Evolutionary conservation across 345 rosid species (phyloP), one percentile per base, ranked within the genome.

Genomic region (Bretschneidera sinensis): DNA sequence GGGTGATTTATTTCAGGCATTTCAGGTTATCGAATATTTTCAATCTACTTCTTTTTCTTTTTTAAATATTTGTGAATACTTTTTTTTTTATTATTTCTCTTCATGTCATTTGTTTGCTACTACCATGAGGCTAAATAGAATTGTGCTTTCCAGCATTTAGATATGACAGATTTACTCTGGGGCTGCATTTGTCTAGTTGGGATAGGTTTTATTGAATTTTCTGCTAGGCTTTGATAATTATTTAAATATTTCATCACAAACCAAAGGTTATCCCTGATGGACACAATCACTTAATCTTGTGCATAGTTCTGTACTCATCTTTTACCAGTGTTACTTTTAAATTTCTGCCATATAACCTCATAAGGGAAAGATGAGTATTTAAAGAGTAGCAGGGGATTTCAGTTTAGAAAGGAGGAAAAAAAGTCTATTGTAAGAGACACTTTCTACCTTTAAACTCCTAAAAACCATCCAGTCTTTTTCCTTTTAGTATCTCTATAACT

Each of bases 1-100:
- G 80, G 97, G 97, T 68, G 97, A 89, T 77, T 74, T 92, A 64
- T 81, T 76, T 76, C 90, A 77, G 78, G 98, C 98, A 62, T 92
- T 92, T 76, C 96, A 89, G 89, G 98, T 89, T 62, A 49, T 54
- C 51, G 51, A 55, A 60, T 39, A 17, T 58, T 43, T 45, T 45
- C 28, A n/a, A 43, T 24, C 33, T 58, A 23, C 47, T 34, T 39
- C n/a, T n/a, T n/a, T n/a, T n/a, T n/a, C n/a, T 22, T n/a, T 52
- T 28, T 39, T 7, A 54, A 21, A 14, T 51, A 10, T 52, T 57
- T 34, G 28, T 45, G 49, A 23, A 43, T 57, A 55, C 17, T 24
- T 31, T 9, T 49, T 25, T 61, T 55, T n/a, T n/a, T n/a, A n/a
- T n/a, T n/a, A n/a, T n/a, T 48, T 33, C 61, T 60, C 25, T 5